Evolutionary conservation across 2,329 filamentous ascomycete genomes (phyloP).

Genomic region (Truncatella angustata): DNA sequence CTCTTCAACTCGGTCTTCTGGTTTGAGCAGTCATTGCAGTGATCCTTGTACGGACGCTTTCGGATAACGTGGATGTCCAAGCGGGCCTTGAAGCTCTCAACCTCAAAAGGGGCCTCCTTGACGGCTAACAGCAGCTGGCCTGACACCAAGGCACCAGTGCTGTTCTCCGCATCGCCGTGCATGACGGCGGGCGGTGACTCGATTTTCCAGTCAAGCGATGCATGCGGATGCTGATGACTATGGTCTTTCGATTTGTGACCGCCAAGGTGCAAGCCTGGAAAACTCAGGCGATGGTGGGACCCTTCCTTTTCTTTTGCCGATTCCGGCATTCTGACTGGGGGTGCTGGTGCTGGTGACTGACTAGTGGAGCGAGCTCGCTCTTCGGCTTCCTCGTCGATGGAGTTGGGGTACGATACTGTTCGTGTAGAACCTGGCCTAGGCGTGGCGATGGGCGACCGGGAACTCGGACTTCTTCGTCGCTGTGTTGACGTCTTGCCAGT

Average conservation of each 20-base stretch:
- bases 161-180: conserved; percentile 71
- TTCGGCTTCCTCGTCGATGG: conserved; percentile 32
- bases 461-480: conserved; percentile 29
- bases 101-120: conserved; percentile 61
- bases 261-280: conserved; percentile 41
- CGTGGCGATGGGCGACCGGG: conserved; percentile 19
- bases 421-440: conserved; percentile 31
- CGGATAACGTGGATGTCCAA: conserved; percentile 70
- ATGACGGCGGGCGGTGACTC: conserved; percentile 87
- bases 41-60: conserved; percentile 76
- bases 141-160: conserved; percentile 81
- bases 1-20: conserved; percentile 72
- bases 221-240: conserved; percentile 34
- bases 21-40: conserved; percentile 75
- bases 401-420: conserved; percentile 34
- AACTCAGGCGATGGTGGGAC: conserved; percentile 30
- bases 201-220: conserved; percentile 57
- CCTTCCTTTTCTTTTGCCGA: conserved; percentile 39
- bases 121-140: conserved; percentile 77
- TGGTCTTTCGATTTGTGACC: conserved; percentile 38
- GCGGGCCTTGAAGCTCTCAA: conserved; percentile 71
- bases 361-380: conserved; percentile 18
- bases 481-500: conserved; percentile 41
- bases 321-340: conserved; percentile 35
- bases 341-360: conserved; percentile 16